Evolutionary conservation across 768 basidiomycete genomes (phyloP), one percentile per base, ranked within the genome.

Genomic region (Trametes villosa): DNA sequence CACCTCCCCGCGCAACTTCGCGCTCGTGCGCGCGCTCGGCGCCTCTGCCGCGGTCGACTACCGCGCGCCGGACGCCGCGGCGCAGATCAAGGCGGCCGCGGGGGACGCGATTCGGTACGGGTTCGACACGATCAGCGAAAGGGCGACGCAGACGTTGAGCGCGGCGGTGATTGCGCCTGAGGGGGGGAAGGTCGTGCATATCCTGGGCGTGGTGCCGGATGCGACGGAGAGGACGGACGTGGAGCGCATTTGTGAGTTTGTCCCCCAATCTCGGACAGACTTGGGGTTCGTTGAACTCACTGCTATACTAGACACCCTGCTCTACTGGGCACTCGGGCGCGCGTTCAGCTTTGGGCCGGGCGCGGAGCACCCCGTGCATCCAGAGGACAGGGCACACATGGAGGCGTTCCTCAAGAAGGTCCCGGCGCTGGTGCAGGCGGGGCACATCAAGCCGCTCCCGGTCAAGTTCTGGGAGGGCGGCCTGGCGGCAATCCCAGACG

Each of bases 11-110:
- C 63, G 67, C 33, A 79, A 80, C 62, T 70, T 73, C 45, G 72
- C 70, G 0, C 66, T 77, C 18, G 63, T 82, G 18, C 74, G 73
- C 41, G 59, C 68, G 1, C 67, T 79, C 12, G 82, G 83, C 4
- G 83, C 82, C 0, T 72, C 76, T 31, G 75, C 72, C 4, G 75
- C 78, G 6, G 76, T 79, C 57, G 78, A 81, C 60, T 74, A 74
- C 64, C 55, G 65, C 17, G 74, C 75, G 56, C 68, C 71, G 18
- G 62, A 66, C 29, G 67, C 70, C 3, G 55, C 71, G 11, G 57
- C 53, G 55, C 68, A 69, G 55, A 72, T 77, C 53, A 64, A 68
- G 46, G 36, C 42, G 15, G 64, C 62, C 2, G 75, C 73, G 2
- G 58, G 63, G 4, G 68, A 71, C 42, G 60, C 60, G 1, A 48